phyloP scores from a whole-genome alignment of 371 early-diverging fungal species.

The Actinomucor elegans region DNA sequence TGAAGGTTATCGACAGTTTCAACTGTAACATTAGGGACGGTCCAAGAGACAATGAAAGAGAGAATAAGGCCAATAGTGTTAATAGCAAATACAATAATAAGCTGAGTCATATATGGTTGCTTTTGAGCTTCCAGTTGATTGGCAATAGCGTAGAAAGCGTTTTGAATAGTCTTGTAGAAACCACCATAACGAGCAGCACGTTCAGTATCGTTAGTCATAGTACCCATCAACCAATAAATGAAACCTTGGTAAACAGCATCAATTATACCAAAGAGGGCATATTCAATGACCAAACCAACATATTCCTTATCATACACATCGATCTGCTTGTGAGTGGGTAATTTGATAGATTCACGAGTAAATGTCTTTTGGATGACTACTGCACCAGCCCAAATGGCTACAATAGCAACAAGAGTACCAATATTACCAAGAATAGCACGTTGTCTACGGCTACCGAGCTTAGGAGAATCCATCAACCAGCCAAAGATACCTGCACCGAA shows the following conservation, averaged over 20 bases:
- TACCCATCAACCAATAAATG: constrained; percentile 73
- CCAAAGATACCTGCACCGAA: constrained; percentile 62
- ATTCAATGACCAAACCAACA: constrained; percentile 53
- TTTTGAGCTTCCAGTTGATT: constrained; percentile 32
- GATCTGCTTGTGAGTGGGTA: constrained; percentile 21
- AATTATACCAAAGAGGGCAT: constrained; percentile 61
- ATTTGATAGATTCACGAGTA: constrained; percentile 22
- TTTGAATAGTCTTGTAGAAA: constrained; percentile 85
- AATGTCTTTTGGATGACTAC: constrained; percentile 54
- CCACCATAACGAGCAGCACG: constrained; percentile 74
- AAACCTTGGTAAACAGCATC: constrained; percentile 78
- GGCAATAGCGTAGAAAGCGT: constrained; percentile 65
- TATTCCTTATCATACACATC: constrained; percentile 38
- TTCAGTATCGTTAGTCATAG: constrained; percentile 69
- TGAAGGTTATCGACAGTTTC: constrained; percentile 33
- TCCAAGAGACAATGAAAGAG: constrained; percentile 28
- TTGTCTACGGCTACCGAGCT: constrained; percentile 41
- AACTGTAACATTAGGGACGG: constrained; percentile 39
- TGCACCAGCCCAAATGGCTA: constrained; percentile 60
- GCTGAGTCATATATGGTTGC: constrained; percentile 26
- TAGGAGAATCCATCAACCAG: constrained; percentile 50
- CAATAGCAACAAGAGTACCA: constrained; percentile 39
- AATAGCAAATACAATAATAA: constrained; percentile 27
- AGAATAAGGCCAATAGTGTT: constrained; percentile 30
- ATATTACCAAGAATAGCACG: constrained; percentile 59